Evolutionary conservation across 768 basidiomycete species (phyloP).

Genomic region (Boletus vermiculosoides): DNA sequence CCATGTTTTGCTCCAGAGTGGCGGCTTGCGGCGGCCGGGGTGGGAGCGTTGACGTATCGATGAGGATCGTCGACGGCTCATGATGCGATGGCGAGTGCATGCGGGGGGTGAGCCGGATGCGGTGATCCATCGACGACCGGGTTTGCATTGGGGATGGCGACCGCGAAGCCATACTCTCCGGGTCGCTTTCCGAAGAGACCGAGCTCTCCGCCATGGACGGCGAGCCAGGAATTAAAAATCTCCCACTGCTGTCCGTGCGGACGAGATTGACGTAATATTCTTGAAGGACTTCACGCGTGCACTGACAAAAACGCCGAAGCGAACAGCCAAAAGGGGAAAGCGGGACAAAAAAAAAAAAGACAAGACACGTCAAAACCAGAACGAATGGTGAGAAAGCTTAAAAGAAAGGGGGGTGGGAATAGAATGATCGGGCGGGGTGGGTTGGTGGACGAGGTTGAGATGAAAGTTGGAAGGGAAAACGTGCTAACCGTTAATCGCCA

Average conservation of each 20-base stretch:
- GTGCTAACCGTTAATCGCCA: slow-evolving; percentile 89
- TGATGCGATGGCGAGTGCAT: slow-evolving; percentile 26
- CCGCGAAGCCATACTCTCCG: slow-evolving; percentile 51
- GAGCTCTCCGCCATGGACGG: slow-evolving; percentile 42
- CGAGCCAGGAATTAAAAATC: slow-evolving; percentile 51
- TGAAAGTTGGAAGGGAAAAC: slow-evolving; percentile 27
- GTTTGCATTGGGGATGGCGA: slow-evolving; percentile 46
- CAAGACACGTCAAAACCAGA: slow-evolving; percentile 22
- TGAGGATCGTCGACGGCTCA: slow-evolving; percentile 38
- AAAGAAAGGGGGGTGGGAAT: slow-evolving; percentile 1
- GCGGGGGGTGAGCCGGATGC: slow-evolving; percentile 27
- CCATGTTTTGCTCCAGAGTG: slow-evolving; percentile 83
- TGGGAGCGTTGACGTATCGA: slow-evolving; percentile 37
- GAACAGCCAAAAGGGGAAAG: background rate
- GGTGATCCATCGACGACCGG: too few species aligned
- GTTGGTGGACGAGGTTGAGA: slow-evolving; percentile 2
- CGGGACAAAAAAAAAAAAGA: slow-evolving; percentile 1
- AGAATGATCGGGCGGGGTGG: slow-evolving; percentile 1
- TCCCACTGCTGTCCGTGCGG: slow-evolving; percentile 70
- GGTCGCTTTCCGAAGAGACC: slow-evolving; percentile 50
- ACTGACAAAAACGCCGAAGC: slow-evolving; percentile 44
- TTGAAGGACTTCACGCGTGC: slow-evolving; percentile 86
- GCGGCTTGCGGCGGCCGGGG: slow-evolving; percentile 53
- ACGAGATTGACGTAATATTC: slow-evolving; percentile 94
- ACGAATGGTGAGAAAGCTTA: slow-evolving; percentile 8